Percentiles rank a stretch among this genome's conserved stretches.
Evolutionary conservation across 139 green algal genomes (phyloP).

Genomic region (Picochlorum sp.): DNA sequence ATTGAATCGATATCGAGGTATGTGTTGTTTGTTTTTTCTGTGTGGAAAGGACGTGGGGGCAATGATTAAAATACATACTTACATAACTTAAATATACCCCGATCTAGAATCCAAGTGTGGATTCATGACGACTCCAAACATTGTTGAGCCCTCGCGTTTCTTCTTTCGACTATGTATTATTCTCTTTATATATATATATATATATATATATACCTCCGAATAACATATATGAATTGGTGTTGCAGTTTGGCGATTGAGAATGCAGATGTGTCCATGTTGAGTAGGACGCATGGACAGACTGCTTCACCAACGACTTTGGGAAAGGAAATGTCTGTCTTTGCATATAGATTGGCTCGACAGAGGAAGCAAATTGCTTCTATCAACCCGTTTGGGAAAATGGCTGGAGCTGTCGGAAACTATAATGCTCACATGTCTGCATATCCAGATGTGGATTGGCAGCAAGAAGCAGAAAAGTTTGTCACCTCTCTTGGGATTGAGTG

Average conservation of each 20-base stretch:
- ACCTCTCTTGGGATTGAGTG: conserved; percentile 61
- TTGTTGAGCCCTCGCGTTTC: conserved; percentile 18
- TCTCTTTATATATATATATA: neutral
- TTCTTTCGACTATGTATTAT: neutral
- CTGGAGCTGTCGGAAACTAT: conserved; percentile 98
- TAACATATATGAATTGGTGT: neutral
- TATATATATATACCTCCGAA: neutral
- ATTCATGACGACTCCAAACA: conserved; percentile 12
- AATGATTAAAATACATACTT: conserved; percentile 11
- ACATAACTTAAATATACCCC: conserved; percentile 39
- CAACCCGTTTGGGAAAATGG: conserved; percentile 84
- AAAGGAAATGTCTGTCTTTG: conserved; percentile 97
- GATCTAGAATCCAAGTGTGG: conserved; percentile 19
- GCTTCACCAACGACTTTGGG: conserved; percentile 95
- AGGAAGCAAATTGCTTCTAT: conserved; percentile 42
- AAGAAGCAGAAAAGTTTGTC: conserved; percentile 71
- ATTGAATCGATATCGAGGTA: conserved; percentile 49
- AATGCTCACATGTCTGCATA: conserved; percentile 96
- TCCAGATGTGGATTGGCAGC: conserved; percentile 85
- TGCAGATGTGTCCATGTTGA: conserved; percentile 89
- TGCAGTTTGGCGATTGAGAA: conserved; percentile 59
- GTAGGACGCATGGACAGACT: conserved; percentile 94
- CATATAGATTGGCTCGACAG: conserved; percentile 71
- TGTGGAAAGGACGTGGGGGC: neutral
- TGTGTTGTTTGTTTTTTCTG: conserved; percentile 5